Conservation (phyloP, 139 green algal species). For the Eudorina sp. region DNA sequence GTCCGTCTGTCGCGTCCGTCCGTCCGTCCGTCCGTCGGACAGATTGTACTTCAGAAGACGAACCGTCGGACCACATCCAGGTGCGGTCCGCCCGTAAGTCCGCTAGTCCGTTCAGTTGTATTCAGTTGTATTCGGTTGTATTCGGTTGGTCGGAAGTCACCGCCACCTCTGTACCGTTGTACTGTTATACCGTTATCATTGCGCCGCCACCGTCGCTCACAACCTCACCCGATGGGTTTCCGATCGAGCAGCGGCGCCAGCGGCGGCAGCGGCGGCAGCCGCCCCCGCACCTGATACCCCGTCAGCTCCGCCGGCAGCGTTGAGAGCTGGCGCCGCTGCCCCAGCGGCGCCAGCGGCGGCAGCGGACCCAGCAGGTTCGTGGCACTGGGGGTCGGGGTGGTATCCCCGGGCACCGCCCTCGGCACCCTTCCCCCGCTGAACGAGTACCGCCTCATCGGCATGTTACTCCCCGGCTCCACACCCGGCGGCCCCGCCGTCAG, state of each 20-base stretch:
- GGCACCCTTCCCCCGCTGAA: not conserved
- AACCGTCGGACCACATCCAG: no score
- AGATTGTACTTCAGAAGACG: no score
- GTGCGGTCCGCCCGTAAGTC: no score
- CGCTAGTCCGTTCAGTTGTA: no score
- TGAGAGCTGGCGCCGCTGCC: not conserved
- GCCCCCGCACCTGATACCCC: not conserved
- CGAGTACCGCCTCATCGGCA: not conserved
- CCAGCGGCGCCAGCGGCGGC: conserved; percentile 8
- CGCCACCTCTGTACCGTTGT: no score
- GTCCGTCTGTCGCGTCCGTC: no score
- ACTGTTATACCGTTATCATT: no score
- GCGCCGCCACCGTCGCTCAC: no score
- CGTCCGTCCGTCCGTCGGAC: no score
- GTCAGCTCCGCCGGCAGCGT: conserved; percentile 7
- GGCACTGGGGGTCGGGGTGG: not conserved
- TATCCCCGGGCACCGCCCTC: not conserved
- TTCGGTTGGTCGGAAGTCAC: no score
- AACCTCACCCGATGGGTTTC: not conserved
- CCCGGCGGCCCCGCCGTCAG: not conserved
- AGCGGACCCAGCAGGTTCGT: not conserved
- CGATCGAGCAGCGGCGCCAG: conserved; percentile 7
- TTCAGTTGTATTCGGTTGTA: no score
- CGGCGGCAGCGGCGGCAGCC: not conserved
- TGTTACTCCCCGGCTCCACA: not conserved